phyloP scores from a whole-genome alignment of 495 filamentous ascomycete species.

The Neurospora sublineolata region DNA sequence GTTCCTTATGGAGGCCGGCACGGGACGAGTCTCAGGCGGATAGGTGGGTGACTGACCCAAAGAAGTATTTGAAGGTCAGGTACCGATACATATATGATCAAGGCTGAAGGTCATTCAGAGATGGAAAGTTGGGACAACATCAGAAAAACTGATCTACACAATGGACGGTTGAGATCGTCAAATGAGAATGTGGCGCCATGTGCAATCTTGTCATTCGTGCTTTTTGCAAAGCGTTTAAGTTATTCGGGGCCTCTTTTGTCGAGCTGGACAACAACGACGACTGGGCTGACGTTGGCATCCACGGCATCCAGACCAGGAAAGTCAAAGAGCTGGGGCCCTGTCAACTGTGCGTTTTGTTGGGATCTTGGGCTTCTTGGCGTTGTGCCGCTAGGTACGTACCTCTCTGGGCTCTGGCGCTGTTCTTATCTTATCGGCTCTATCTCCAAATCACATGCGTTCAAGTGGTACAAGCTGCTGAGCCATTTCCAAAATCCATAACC shows the following conservation, averaged over 20 bases:
- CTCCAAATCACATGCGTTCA: neutral
- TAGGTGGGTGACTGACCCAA: neutral
- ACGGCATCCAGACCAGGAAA: neutral
- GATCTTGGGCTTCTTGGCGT: slow-evolving; percentile 2
- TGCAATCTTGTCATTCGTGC: slow-evolving; percentile 12
- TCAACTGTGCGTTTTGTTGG: slow-evolving; percentile 6
- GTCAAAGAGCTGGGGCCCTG: neutral
- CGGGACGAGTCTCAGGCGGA: neutral
- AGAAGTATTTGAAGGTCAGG: neutral
- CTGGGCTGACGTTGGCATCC: neutral
- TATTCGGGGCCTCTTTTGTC: slow-evolving; percentile 1
- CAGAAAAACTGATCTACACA: neutral
- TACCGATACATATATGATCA: neutral
- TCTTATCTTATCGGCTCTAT: neutral
- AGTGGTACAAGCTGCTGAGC: neutral
- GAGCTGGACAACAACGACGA: neutral
- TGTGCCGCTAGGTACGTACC: neutral
- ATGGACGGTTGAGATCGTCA: neutral
- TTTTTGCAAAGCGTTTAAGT: neutral
- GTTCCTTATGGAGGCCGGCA: neutral
- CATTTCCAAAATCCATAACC: too few species aligned
- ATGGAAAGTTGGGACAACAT: neutral
- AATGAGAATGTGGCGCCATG: slow-evolving; percentile 6
- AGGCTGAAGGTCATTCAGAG: neutral
- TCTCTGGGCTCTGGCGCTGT: neutral